Conservation (phyloP, 2,329 filamentous ascomycete species). For the Coniochaeta hoffmannii region DNA sequence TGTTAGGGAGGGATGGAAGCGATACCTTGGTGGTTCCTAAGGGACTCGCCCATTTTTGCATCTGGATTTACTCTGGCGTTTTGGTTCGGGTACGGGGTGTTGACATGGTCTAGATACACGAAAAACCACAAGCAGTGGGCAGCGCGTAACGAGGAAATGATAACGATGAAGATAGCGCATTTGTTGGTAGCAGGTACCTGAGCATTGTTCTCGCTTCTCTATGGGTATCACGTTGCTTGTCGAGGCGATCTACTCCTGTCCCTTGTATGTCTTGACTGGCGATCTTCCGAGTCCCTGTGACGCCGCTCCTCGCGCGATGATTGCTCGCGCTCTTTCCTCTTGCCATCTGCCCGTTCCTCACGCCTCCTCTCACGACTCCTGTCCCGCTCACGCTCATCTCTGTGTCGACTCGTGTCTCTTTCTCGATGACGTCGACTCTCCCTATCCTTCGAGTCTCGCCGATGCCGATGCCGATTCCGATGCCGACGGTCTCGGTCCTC, state of each 20-base stretch:
- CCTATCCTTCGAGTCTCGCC: slow-evolving; percentile 1
- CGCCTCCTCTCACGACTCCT: slow-evolving; percentile 11
- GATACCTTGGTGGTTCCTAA: slow-evolving; percentile 30
- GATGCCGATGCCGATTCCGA: not conserved
- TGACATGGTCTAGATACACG: not conserved
- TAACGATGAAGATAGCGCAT: not conserved
- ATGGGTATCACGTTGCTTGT: not conserved
- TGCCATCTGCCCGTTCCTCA: slow-evolving; percentile 6
- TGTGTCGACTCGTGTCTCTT: slow-evolving; percentile 6
- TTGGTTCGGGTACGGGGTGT: not conserved
- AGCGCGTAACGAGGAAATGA: not conserved
- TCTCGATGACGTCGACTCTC: slow-evolving; percentile 9
- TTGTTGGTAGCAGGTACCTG: not conserved
- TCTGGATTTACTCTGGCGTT: not conserved
- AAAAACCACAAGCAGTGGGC: not conserved
- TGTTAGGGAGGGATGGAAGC: slow-evolving; percentile 72
- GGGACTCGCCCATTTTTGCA: not conserved
- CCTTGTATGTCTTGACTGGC: slow-evolving; percentile 17
- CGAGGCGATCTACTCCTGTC: slow-evolving; percentile 37
- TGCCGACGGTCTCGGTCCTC: slow-evolving; percentile 1
- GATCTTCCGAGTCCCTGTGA: slow-evolving; percentile 20
- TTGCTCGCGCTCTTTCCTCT: slow-evolving; percentile 16
- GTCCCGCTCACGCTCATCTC: slow-evolving; percentile 15
- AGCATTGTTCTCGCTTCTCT: not conserved
- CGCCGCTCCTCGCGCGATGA: slow-evolving; percentile 12